Evolutionary conservation across 192 early-diverging fungal genomes (phyloP).

Genomic region (Backusella liffmaniae): DNA sequence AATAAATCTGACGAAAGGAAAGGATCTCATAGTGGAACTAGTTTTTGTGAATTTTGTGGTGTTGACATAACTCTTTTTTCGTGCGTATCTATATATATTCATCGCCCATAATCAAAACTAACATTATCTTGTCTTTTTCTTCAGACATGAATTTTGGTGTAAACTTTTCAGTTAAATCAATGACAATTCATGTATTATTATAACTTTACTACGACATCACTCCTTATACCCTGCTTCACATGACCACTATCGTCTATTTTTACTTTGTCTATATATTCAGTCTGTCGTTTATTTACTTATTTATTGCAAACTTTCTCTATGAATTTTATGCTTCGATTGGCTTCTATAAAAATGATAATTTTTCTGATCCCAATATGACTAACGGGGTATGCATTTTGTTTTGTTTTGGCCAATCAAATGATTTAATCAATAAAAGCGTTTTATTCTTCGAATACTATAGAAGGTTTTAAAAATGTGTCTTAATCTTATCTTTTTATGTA

Average conservation of each 20-base stretch:
- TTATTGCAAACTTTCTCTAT: background rate
- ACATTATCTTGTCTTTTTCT: background rate
- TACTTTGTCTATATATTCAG: background rate
- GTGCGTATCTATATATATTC: background rate
- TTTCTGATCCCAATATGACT: background rate
- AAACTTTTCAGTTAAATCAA: background rate
- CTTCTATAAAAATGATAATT: background rate
- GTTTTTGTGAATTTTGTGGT: background rate
- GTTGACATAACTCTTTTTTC: background rate
- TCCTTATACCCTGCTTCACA: background rate
- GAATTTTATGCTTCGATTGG: background rate
- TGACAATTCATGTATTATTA: background rate
- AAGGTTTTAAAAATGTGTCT: background rate
- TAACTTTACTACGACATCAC: background rate
- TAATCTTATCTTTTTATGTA: background rate
- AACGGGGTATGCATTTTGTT: background rate
- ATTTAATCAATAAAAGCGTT: background rate
- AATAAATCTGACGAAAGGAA: background rate
- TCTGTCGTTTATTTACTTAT: background rate
- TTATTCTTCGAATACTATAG: conserved; percentile 3
- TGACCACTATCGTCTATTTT: background rate
- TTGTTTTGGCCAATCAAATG: background rate
- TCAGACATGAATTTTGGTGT: conserved; percentile 7
- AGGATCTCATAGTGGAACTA: background rate
- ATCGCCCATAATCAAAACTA: background rate